Percentiles rank a stretch among this genome's conserved stretches.
Conservation (phyloP, 2,329 filamentous ascomycete genomes). For the Cladophialophora carrionii region DNA sequence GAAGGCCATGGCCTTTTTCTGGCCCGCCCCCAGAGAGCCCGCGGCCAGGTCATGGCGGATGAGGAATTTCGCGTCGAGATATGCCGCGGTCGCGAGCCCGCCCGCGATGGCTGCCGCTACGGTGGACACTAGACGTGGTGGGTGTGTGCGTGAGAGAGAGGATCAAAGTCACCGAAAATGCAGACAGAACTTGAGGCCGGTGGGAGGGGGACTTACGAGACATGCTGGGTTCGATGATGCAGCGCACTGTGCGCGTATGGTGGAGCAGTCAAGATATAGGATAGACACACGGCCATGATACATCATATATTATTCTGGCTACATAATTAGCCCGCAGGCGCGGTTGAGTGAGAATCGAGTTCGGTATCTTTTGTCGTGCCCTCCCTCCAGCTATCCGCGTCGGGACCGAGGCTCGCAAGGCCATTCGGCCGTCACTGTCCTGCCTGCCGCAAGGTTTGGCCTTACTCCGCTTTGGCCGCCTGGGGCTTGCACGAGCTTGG, state of each 20-base stretch:
- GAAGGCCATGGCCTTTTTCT: slow-evolving; percentile 28
- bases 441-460: not conserved
- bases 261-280: not conserved
- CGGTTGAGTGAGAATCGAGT: slow-evolving; percentile 7
- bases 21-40: slow-evolving; percentile 45
- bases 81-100: slow-evolving; percentile 55
- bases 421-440: not conserved
- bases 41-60: slow-evolving; percentile 63
- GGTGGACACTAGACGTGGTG: slow-evolving; percentile 24
- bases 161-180: not conserved
- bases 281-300: not conserved
- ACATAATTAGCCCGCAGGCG: not conserved
- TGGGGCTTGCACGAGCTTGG: too few species aligned
- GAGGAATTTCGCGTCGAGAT: slow-evolving; percentile 72
- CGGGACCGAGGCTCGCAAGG: not conserved
- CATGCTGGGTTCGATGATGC: slow-evolving; percentile 15
- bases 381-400: not conserved
- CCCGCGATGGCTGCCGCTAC: slow-evolving; percentile 42
- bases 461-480: not conserved
- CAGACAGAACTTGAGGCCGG: not conserved
- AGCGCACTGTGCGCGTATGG: not conserved
- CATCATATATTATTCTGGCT: not conserved
- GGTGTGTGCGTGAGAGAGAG: not conserved
- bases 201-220: slow-evolving; percentile 18
- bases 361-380: not conserved